Conservation (phyloP, 768 basidiomycete genomes). For the Porpolomopsis calyptriformis region DNA sequence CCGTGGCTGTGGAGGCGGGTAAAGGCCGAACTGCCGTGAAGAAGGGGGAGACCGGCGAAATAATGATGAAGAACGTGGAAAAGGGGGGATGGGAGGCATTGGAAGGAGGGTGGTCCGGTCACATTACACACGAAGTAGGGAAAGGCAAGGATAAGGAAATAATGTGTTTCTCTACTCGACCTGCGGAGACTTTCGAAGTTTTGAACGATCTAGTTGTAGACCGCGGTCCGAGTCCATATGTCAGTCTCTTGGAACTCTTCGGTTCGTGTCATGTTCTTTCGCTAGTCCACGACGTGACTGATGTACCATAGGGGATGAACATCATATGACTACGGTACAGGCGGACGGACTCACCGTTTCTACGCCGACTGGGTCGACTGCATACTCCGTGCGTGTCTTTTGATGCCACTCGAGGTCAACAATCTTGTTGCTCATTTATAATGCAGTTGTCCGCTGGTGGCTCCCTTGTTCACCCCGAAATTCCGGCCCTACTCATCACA, state of each 20-base stretch:
- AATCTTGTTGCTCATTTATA: conserved; percentile 1
- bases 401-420: conserved; percentile 7
- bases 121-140: conserved; percentile 31
- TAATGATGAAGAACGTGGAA: conserved; percentile 89
- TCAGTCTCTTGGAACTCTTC: conserved; percentile 90
- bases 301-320: conserved; percentile 70
- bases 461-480: conserved; percentile 95
- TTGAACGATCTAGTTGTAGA: conserved; percentile 97
- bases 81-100: conserved; percentile 94
- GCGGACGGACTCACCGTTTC: conserved; percentile 93
- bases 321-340: conserved; percentile 98
- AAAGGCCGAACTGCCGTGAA: conserved; percentile 75
- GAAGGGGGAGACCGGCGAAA: conserved; percentile 89
- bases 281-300: conserved; percentile 6
- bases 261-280: conserved; percentile 42
- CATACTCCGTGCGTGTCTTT: conserved; percentile 75
- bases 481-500: conserved; percentile 90
- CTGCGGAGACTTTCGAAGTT: conserved; percentile 92
- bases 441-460: conserved; percentile 85
- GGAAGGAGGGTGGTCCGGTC: conserved; percentile 61
- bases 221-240: conserved; percentile 95
- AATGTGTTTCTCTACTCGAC: conserved; percentile 92
- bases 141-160: conserved; percentile 85
- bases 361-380: conserved; percentile 97
- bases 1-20: conserved; percentile 64